These are phyloP conservation scores for Fusarium sp. DNA, from an alignment of 2,329 filamentous ascomycete genomes.

Conservation along the genomic window DNA sequence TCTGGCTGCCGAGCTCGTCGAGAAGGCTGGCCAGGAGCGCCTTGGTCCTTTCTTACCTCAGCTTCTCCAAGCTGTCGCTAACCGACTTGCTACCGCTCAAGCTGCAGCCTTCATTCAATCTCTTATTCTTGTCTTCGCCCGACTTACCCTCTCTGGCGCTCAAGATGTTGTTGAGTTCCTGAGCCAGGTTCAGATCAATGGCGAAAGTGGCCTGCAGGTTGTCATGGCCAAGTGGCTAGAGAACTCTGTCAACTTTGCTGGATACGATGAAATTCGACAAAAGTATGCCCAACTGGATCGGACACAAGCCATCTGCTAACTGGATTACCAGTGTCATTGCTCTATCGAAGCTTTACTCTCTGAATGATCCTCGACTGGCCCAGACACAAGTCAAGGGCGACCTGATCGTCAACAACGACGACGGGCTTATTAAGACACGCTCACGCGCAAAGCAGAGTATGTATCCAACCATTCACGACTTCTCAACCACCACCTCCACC, in stretches of 20 bases:
- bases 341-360: slow-evolving; percentile 86
- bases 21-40: slow-evolving; percentile 91
- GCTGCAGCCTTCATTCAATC: slow-evolving; percentile 94
- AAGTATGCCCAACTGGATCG: slow-evolving; percentile 69
- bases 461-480: slow-evolving; percentile 41
- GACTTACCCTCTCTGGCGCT: slow-evolving; percentile 84
- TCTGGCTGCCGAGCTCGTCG: slow-evolving; percentile 91
- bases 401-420: slow-evolving; percentile 80
- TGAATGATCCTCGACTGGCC: slow-evolving; percentile 82
- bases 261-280: slow-evolving; percentile 95
- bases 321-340: slow-evolving; percentile 77
- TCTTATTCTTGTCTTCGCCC: slow-evolving; percentile 92
- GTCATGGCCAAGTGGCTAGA: slow-evolving; percentile 96
- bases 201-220: slow-evolving; percentile 84
- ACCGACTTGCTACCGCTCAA: slow-evolving; percentile 82
- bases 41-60: slow-evolving; percentile 91
- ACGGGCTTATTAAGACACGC: slow-evolving; percentile 87
- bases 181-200: slow-evolving; percentile 81
- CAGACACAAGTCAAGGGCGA: slow-evolving; percentile 92
- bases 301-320: slow-evolving; percentile 43
- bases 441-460: slow-evolving; percentile 86
- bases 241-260: slow-evolving; percentile 96
- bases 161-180: slow-evolving; percentile 93
- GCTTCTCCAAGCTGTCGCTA: slow-evolving; percentile 88
- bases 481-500: slow-evolving; percentile 29